Evolutionary conservation across 345 rosid genomes (phyloP).

Genomic region (Pistacia atlantica): DNA sequence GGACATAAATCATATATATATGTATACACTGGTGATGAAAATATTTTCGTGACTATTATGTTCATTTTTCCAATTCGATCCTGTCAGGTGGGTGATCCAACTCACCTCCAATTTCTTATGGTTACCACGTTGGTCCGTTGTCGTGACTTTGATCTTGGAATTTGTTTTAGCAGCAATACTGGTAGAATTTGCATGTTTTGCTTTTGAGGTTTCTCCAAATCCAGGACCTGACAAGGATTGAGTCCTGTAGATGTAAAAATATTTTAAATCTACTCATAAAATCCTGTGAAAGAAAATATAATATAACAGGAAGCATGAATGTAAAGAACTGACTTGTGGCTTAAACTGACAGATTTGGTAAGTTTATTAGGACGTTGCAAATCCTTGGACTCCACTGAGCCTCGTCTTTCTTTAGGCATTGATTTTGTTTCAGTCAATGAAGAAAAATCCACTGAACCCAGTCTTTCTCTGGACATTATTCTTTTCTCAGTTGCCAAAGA

Average conservation of each 20-base stretch:
- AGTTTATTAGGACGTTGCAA: constrained; percentile 22
- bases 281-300: no score
- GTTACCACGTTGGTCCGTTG: constrained; percentile 9
- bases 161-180: constrained; percentile 13
- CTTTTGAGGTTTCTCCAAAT: not conserved
- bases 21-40: not conserved
- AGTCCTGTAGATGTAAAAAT: constrained; percentile 17
- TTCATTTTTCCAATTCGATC: no score
- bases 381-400: constrained; percentile 23
- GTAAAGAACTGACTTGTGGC: constrained; percentile 26
- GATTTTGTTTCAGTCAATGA: constrained; percentile 13
- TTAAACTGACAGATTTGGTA: constrained; percentile 32
- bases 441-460: constrained; percentile 16
- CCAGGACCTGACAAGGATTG: not conserved
- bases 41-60: no score
- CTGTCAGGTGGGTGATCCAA: no score
- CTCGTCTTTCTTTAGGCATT: constrained; percentile 21
- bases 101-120: constrained; percentile 19
- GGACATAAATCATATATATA: not conserved
- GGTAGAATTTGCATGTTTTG: not conserved
- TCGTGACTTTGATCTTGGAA: constrained; percentile 7
- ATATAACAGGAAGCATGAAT: not conserved
- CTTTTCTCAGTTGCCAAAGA: constrained; percentile 40
- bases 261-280: no score
- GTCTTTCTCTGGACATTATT: constrained; percentile 28